These are phyloP conservation scores for Colletotrichum sp. DNA, from an alignment of 2,329 filamentous ascomycete genomes.

Conservation along the genomic window DNA sequence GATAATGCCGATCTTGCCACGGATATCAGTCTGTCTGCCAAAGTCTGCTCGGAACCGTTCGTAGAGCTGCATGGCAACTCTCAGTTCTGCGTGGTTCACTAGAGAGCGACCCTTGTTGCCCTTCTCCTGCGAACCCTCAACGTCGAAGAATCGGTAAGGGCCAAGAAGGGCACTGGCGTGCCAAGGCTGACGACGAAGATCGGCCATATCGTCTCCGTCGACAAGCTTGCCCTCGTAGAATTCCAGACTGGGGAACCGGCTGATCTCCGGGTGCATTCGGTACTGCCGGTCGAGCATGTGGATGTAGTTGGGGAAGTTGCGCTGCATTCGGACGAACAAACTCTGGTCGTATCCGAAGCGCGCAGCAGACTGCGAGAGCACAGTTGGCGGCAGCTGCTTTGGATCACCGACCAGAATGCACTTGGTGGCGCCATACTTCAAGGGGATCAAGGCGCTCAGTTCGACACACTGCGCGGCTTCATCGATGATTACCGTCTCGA, in stretches of 20 bases:
- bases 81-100: constrained; percentile 86
- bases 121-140: constrained; percentile 83
- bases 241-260: constrained; percentile 83
- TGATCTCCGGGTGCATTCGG: constrained; percentile 99
- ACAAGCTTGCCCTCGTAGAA: constrained; percentile 91
- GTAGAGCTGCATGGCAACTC: constrained; percentile 86
- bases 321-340: constrained; percentile 97
- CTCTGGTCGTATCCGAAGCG: constrained; percentile 96
- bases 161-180: constrained; percentile 81
- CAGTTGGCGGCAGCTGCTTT: constrained; percentile 94
- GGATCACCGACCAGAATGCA: constrained; percentile 98
- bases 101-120: constrained; percentile 87
- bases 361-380: constrained; percentile 91
- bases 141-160: constrained; percentile 97
- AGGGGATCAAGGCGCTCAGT: constrained; percentile 90
- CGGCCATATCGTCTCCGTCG: constrained; percentile 84
- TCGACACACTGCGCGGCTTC: constrained; percentile 99
- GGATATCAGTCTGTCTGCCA: constrained; percentile 65
- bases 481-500: constrained; percentile 98
- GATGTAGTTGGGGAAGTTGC: constrained; percentile 84
- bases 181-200: constrained; percentile 81
- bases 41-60: constrained; percentile 79
- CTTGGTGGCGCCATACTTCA: constrained; percentile 97
- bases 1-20: constrained; percentile 91
- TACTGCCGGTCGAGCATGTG: constrained; percentile 98